Conservation (phyloP, 371 early-diverging fungal species). For the Zopfochytrium polystomum region DNA sequence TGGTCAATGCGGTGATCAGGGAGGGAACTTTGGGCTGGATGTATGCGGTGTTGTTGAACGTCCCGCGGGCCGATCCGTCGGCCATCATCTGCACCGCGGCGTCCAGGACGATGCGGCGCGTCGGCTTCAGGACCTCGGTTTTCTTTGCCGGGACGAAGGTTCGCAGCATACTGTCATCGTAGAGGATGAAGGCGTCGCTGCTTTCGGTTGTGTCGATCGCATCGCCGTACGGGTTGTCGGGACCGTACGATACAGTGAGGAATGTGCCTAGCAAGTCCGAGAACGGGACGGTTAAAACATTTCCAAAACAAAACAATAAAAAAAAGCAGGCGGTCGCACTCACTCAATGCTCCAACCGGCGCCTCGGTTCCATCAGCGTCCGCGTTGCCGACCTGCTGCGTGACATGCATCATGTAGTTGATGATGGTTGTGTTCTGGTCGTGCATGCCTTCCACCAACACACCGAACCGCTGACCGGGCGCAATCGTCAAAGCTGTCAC, state of each 20-base stretch:
- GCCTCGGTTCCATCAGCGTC: conserved; percentile 5
- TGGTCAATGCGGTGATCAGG: conserved; percentile 6
- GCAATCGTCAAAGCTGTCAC: conserved; percentile 9
- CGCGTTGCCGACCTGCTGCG: background rate
- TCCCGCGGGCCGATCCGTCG: conserved; percentile 3
- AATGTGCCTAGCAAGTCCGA: background rate
- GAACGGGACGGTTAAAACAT: background rate
- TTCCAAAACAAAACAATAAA: background rate
- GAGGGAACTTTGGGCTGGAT: conserved; percentile 2
- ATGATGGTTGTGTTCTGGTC: conserved; percentile 5
- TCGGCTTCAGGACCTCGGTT: background rate
- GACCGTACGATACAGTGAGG: background rate
- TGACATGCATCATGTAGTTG: conserved; percentile 2
- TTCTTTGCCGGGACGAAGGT: background rate
- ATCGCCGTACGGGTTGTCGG: background rate
- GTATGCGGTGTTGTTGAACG: conserved; percentile 4
- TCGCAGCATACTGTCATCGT: background rate
- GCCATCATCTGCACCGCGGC: conserved; percentile 4
- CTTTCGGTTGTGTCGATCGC: conserved; percentile 2
- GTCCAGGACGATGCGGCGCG: conserved; percentile 1
- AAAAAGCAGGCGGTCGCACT: too few relatives aligned
- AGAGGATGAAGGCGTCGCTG: background rate
- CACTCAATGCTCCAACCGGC: background rate
- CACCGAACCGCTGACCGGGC: conserved; percentile 16
- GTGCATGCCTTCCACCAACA: conserved; percentile 1